A percentile compares a stretch with the other conserved stretches of the same genome.
Evolutionary conservation across 2,329 filamentous ascomycete genomes (phyloP).

Genomic region (Epichloe hybrida): DNA sequence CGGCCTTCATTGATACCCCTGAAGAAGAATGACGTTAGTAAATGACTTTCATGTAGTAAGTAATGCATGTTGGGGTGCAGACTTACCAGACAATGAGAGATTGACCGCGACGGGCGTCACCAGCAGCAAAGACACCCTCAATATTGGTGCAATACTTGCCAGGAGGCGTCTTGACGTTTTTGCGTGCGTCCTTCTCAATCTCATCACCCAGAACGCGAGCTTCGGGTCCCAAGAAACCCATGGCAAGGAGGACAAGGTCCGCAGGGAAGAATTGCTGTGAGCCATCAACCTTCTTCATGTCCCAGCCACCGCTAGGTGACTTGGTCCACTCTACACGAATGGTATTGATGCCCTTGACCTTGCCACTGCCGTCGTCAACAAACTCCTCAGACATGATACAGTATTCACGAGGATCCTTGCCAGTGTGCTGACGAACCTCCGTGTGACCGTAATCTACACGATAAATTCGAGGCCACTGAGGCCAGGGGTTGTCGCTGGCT

Average conservation of each 20-base stretch:
- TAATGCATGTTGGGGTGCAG: background rate
- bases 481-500: conserved; percentile 91
- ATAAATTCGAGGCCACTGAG: conserved; percentile 95
- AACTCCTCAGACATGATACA: conserved; percentile 98
- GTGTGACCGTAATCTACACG: conserved; percentile 96
- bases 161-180: conserved; percentile 88
- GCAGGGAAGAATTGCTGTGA: conserved; percentile 94
- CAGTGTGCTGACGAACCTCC: conserved; percentile 91
- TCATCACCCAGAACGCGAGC: conserved; percentile 75
- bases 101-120: conserved; percentile 89
- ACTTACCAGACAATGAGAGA: conserved; percentile 89
- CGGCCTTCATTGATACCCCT: conserved; percentile 96
- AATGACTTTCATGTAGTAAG: background rate
- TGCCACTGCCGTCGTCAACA: conserved; percentile 73
- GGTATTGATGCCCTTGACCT: conserved; percentile 92
- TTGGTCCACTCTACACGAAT: conserved; percentile 94
- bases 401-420: conserved; percentile 90
- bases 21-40: background rate
- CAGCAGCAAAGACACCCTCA: conserved; percentile 80
- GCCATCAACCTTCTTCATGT: conserved; percentile 94
- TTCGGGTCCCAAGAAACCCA: conserved; percentile 95
- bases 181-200: conserved; percentile 81
- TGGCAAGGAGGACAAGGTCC: conserved; percentile 84
- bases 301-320: conserved; percentile 79
- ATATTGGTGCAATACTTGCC: conserved; percentile 84